phyloP scores from a whole-genome alignment of 139 green algal species.

The Zygnema circumcarinatum region DNA sequence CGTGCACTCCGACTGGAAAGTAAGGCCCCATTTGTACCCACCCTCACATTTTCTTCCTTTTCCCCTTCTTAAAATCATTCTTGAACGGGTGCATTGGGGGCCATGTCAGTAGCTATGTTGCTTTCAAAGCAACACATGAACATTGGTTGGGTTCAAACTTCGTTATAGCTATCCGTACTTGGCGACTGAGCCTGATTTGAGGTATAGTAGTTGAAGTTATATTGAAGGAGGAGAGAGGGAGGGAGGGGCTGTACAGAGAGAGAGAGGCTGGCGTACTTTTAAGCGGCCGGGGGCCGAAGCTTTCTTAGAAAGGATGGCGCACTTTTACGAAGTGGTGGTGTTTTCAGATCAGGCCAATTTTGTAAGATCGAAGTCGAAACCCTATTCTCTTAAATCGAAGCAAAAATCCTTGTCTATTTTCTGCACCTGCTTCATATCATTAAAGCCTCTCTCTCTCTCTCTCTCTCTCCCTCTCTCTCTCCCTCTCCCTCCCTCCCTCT shows the following conservation, averaged over 20 bases:
- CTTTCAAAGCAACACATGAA: too few species aligned
- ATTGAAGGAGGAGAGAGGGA: too few species aligned
- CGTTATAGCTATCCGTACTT: too few species aligned
- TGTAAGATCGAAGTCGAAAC: constrained; percentile 14
- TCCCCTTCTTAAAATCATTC: not conserved
- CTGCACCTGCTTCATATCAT: too few species aligned
- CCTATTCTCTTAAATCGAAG: not conserved
- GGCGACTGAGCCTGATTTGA: too few species aligned
- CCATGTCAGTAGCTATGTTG: too few species aligned
- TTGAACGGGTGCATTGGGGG: too few species aligned
- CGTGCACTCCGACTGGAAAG: constrained; percentile 90
- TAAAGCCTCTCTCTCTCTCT: too few species aligned
- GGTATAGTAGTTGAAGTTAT: too few species aligned
- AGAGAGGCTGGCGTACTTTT: constrained; percentile 81
- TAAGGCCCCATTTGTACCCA: not conserved
- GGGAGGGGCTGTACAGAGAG: constrained; percentile 25
- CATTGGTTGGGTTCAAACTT: too few species aligned
- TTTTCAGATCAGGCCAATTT: constrained; percentile 78
- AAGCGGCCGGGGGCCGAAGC: constrained; percentile 91
- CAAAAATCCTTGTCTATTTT: not conserved
- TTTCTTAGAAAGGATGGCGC: constrained; percentile 85
- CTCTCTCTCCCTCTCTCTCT: too few species aligned
- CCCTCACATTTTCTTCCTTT: not conserved
- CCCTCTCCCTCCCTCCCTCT: not conserved
- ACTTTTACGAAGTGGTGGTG: constrained; percentile 95